Base-by-base conservation (phyloP, 1,284 basidiomycete species). In the Naganishia sp. region DNA sequence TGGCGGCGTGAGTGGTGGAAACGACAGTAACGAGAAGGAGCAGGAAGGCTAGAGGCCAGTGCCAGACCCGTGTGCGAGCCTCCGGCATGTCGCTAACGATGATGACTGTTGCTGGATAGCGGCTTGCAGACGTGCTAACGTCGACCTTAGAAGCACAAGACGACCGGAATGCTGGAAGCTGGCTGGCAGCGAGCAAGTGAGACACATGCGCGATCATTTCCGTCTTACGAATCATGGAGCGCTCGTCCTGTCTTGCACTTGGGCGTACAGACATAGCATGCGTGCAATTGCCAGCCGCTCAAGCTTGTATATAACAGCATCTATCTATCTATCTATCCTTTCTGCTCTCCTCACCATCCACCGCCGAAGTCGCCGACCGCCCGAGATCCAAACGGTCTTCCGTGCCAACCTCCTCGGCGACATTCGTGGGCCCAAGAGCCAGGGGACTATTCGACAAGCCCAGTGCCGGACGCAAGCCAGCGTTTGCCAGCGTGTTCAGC, bases 1-100 rank as follows among this genome's bases (percentile, higher is more conserved):
- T 84, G 66, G 83, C 81, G 6, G 76, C 80, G 21, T n/a, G 25
- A 15, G 54, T 55, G 61, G 61, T 54, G 21, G 61, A 42, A 25
- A 31, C 42, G 48, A 61, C 21, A 25, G 57, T 48, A n/a, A 36
- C 10, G 21, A 52, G 16, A 13, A 61, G 18, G 18, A 61, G 57
- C 33, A 61, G 57, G 33, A 49, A 36, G 31, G 57, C 57, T 36
- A 61, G 42, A 50, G 57, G 57, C 57, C 57, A 61, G 36, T 46
- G 49, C 48, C 57, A 61, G 23, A 23, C 48, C 39, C 45, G 11
- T 25, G 39, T 23, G 5, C 49, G 57, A 13, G 21, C n/a, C 15
- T 52, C 46, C 57, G 36, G 49, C 57, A 61, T 61, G 16, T 23
- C 16, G 36, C 36, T 28, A 3, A 28, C 28, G 5, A 28, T 23